phyloP scores from a whole-genome alignment of 148 eudicot genomes.

The Limonium bicolor region DNA sequence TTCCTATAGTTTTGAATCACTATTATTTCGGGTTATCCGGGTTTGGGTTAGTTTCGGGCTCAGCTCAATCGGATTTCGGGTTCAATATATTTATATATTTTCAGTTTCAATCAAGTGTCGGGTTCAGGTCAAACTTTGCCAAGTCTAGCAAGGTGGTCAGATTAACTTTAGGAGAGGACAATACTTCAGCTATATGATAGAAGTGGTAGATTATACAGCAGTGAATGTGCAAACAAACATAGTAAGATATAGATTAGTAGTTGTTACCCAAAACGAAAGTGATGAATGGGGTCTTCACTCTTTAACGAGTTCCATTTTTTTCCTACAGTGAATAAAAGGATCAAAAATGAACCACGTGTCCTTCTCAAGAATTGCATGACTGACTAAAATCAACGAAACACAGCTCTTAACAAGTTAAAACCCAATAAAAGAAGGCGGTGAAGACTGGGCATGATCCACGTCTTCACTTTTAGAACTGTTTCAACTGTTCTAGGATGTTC shows the following conservation, averaged over 20 bases:
- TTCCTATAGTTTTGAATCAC: too few species aligned
- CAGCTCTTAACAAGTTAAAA: too few species aligned
- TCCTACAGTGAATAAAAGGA: constrained; percentile 23
- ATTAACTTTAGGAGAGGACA: background rate
- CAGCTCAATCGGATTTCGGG: too few species aligned
- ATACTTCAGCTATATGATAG: too few species aligned
- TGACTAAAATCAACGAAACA: background rate
- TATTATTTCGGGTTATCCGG: too few species aligned
- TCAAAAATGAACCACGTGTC: background rate
- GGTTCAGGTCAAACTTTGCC: too few species aligned
- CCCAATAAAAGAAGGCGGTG: background rate
- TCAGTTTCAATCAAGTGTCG: too few species aligned
- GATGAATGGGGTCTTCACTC: constrained; percentile 39
- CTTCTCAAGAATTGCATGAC: background rate
- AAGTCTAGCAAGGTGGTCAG: background rate
- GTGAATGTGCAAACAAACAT: background rate
- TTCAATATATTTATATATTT: too few species aligned
- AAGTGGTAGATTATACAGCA: background rate
- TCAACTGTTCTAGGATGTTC: too few species aligned
- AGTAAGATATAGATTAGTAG: background rate
- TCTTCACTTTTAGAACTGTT: too few species aligned
- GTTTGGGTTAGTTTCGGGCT: too few species aligned
- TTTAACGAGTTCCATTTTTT: constrained; percentile 15
- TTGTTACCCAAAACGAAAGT: constrained; percentile 72
- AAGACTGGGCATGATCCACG: too few species aligned